phyloP scores from a whole-genome alignment of 768 basidiomycete species.

The Podaxis mareebaensis region DNA sequence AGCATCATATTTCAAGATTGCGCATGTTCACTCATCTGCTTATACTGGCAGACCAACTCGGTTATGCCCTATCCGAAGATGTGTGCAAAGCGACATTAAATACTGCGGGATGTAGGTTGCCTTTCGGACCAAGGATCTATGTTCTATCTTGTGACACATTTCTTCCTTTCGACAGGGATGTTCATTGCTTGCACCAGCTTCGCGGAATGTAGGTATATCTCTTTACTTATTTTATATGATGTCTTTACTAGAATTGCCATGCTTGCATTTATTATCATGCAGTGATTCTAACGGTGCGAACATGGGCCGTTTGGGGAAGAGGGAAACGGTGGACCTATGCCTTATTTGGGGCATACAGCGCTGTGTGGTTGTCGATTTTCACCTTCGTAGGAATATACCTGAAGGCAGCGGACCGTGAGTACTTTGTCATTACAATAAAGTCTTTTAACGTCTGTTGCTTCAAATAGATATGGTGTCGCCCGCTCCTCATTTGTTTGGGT shows the following conservation, averaged over 20 bases:
- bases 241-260: neutral
- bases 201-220: neutral
- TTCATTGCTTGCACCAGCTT: neutral
- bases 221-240: neutral
- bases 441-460: neutral
- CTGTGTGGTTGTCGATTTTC: neutral
- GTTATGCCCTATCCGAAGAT: neutral
- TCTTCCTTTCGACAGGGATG: neutral
- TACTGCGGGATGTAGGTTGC: neutral
- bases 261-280: neutral
- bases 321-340: neutral
- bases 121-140: neutral
- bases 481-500: neutral
- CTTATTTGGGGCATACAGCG: neutral
- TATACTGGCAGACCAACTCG: neutral
- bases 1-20: neutral
- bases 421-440: neutral
- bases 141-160: neutral
- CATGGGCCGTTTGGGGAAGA: conserved; percentile 2
- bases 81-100: neutral
- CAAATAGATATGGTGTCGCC: neutral
- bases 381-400: neutral
- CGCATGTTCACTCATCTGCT: neutral
- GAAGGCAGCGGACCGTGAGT: neutral
- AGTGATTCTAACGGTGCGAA: conserved; percentile 3